phyloP scores from a whole-genome alignment of 148 eudicot species.

The Chenopodium quinoa region DNA sequence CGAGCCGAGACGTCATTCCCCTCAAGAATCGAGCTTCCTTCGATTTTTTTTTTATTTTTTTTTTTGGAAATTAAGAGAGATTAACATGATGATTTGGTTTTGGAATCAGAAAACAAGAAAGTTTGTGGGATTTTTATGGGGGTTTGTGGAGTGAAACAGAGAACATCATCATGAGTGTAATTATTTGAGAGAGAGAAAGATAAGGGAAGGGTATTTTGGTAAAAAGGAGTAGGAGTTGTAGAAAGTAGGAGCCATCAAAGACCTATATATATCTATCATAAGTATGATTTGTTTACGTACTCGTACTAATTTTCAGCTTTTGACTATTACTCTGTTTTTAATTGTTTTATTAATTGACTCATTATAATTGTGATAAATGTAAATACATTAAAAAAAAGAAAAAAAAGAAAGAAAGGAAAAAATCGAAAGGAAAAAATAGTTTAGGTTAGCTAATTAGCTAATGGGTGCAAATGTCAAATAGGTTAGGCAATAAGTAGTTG shows the following conservation, averaged over 20 bases:
- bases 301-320: not conserved
- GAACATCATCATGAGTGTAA: constrained; percentile 38
- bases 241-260: constrained; percentile 14
- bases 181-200: constrained; percentile 35
- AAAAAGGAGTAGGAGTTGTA: constrained; percentile 2
- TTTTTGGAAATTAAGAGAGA: not conserved
- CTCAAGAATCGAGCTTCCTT: constrained; percentile 41
- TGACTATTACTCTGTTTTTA: not conserved
- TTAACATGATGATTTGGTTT: not conserved
- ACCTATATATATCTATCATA: too few species aligned
- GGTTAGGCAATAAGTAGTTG: constrained; percentile 16
- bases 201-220: constrained; percentile 14
- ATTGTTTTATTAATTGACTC: not conserved
- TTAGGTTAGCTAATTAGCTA: not conserved
- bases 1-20: constrained; percentile 59
- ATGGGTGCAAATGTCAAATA: constrained; percentile 6
- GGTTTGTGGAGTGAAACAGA: constrained; percentile 29
- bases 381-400: too few species aligned
- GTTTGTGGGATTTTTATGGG: constrained; percentile 15
- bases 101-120: constrained; percentile 6
- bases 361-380: too few species aligned
- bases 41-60: not conserved
- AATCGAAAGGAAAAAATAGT: not conserved
- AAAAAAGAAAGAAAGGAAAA: too few species aligned
- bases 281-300: not conserved